Conservation (phyloP, 345 rosid genomes). For the Eucalyptus globulus region DNA sequence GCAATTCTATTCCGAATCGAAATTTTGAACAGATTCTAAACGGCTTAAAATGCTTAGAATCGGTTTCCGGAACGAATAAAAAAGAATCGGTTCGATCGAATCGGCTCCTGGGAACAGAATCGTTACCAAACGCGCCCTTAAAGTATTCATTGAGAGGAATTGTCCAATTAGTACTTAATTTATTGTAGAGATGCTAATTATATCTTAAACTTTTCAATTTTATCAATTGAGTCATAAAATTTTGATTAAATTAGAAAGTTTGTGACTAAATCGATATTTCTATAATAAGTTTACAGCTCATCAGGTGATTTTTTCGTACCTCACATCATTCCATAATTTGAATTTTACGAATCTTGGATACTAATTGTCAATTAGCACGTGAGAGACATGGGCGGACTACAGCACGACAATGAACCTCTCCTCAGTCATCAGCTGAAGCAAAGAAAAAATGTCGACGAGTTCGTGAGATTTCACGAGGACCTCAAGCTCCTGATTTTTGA, state of each 20-base stretch:
- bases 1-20: too few relatives aligned
- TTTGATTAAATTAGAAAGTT: background rate
- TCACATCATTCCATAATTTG: background rate
- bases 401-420: background rate
- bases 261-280: background rate
- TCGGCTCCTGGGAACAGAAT: too few relatives aligned
- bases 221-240: accelerated
- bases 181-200: background rate
- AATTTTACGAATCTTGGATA: background rate
- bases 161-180: background rate
- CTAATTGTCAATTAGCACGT: background rate
- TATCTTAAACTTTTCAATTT: background rate
- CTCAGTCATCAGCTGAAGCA: background rate
- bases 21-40: too few relatives aligned
- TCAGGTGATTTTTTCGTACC: background rate
- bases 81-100: too few relatives aligned
- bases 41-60: too few relatives aligned
- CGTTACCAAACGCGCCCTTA: too few relatives aligned
- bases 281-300: background rate
- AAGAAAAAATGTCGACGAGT: background rate
- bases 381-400: background rate
- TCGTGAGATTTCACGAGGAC: background rate
- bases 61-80: too few relatives aligned
- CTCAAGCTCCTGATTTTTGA: background rate
- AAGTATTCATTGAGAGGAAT: background rate